phyloP scores from a whole-genome alignment of 192 early-diverging fungal species.

The Podila epigama region DNA sequence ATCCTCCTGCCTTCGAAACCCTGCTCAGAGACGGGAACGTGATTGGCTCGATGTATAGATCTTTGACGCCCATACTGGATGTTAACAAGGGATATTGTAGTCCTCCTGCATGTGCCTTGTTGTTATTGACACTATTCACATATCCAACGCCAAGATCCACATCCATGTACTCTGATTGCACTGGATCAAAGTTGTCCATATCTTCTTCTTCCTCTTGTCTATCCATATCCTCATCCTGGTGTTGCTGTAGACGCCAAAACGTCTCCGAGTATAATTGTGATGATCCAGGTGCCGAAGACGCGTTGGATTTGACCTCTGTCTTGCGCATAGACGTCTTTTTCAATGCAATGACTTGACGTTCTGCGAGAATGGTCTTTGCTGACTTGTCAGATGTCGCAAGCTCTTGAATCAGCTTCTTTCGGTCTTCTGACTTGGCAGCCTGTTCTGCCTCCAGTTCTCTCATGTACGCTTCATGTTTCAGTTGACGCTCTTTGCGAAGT shows the following conservation, averaged over 20 bases:
- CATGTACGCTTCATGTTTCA: slow-evolving; percentile 73
- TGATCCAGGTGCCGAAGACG: not conserved
- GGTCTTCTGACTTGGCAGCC: slow-evolving; percentile 68
- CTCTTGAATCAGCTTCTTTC: slow-evolving; percentile 76
- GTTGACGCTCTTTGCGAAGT: slow-evolving; percentile 57
- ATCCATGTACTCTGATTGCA: slow-evolving; percentile 43
- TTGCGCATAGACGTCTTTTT: slow-evolving; percentile 59
- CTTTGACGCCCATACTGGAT: slow-evolving; percentile 45
- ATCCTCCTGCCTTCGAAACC: slow-evolving; percentile 40
- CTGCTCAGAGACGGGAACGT: slow-evolving; percentile 13
- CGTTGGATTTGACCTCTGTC: slow-evolving; percentile 28
- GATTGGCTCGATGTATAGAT: slow-evolving; percentile 25
- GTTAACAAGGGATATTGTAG: slow-evolving; percentile 34
- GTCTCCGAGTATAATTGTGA: slow-evolving; percentile 31
- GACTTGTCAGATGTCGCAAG: slow-evolving; percentile 64
- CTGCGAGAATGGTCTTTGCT: slow-evolving; percentile 52
- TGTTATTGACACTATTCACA: slow-evolving; percentile 48
- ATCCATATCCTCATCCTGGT: slow-evolving; percentile 23
- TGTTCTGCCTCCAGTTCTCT: slow-evolving; percentile 76
- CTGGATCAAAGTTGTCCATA: slow-evolving; percentile 28
- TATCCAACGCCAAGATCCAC: slow-evolving; percentile 46
- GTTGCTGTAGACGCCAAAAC: slow-evolving; percentile 30
- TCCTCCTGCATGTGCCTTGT: slow-evolving; percentile 48
- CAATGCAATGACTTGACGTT: slow-evolving; percentile 51
- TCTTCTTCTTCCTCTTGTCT: slow-evolving; percentile 38